A percentile compares a stretch with the other conserved stretches of the same genome.
Conservation (phyloP, 768 basidiomycete species). For the Calocybe cyanea region DNA sequence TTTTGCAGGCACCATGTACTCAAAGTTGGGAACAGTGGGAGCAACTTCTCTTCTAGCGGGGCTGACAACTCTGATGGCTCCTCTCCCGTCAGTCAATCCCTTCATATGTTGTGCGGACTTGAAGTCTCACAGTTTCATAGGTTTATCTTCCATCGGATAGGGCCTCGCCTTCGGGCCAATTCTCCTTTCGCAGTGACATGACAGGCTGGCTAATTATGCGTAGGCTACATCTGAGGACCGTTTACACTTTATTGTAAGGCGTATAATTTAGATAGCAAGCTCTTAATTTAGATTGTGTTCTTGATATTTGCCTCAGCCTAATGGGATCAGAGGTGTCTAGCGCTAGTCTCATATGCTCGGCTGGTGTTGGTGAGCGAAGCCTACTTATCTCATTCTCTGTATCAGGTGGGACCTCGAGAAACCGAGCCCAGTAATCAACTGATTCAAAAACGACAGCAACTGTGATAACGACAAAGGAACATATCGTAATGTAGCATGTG, state of each 20-base stretch:
- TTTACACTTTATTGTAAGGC: background rate
- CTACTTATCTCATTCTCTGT: no score
- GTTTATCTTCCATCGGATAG: constrained; percentile 22
- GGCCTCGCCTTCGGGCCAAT: constrained; percentile 18
- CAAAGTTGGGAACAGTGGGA: constrained; percentile 63
- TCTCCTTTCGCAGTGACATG: constrained; percentile 18
- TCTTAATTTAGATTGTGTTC: no score
- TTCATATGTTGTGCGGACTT: background rate
- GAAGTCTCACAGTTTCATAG: constrained; percentile 1
- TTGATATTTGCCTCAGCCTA: no score
- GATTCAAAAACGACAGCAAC: no score
- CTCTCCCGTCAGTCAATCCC: constrained; percentile 46
- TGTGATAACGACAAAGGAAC: no score
- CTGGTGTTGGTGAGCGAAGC: no score
- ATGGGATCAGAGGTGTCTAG: no score
- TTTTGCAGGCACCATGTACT: constrained; percentile 68
- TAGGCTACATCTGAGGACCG: no score
- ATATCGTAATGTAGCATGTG: no score
- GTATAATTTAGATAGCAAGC: background rate
- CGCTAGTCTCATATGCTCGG: no score
- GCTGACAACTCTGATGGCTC: constrained; percentile 55
- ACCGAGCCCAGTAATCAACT: no score
- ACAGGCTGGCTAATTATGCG: background rate
- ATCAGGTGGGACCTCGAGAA: no score
- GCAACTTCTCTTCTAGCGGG: constrained; percentile 72